Evolutionary conservation across 805 yeast species (phyloP).

Genomic region (Suhomyces emberorum): DNA sequence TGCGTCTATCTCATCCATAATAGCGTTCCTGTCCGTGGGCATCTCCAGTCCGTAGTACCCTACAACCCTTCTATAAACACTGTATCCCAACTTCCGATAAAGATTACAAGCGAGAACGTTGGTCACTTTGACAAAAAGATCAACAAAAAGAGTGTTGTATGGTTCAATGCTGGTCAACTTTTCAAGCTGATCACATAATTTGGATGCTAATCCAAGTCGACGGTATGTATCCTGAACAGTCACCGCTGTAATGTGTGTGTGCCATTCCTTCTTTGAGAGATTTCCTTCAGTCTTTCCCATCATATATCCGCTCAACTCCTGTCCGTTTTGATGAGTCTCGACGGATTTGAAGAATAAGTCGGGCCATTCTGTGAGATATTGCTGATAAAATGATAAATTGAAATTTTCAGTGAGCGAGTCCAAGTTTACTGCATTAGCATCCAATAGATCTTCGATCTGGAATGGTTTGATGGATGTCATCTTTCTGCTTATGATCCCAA

Average conservation of each 20-base stretch:
- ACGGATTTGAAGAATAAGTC: constrained; percentile 76
- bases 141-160: constrained; percentile 79
- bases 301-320: constrained; percentile 66
- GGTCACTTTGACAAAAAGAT: constrained; percentile 86
- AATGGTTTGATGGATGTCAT: constrained; percentile 92
- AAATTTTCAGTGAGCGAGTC: constrained; percentile 93
- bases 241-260: constrained; percentile 94
- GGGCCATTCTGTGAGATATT: constrained; percentile 86
- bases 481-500: no score
- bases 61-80: constrained; percentile 80
- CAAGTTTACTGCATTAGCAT: constrained; percentile 69
- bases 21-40: constrained; percentile 44
- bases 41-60: constrained; percentile 72
- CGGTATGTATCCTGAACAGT: constrained; percentile 82
- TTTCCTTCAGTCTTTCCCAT: constrained; percentile 95
- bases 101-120: constrained; percentile 75
- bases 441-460: constrained; percentile 78
- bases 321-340: constrained; percentile 28
- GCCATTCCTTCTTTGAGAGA: constrained; percentile 72
- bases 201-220: constrained; percentile 80
- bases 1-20: constrained; percentile 76
- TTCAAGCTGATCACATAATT: constrained; percentile 70
- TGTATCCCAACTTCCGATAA: constrained; percentile 84
- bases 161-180: constrained; percentile 69
- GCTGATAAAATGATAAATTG: constrained; percentile 76